These are phyloP conservation scores for Decorospora gaudefroyi DNA, from an alignment of 2,329 filamentous ascomycete genomes.

Conservation along the genomic window DNA sequence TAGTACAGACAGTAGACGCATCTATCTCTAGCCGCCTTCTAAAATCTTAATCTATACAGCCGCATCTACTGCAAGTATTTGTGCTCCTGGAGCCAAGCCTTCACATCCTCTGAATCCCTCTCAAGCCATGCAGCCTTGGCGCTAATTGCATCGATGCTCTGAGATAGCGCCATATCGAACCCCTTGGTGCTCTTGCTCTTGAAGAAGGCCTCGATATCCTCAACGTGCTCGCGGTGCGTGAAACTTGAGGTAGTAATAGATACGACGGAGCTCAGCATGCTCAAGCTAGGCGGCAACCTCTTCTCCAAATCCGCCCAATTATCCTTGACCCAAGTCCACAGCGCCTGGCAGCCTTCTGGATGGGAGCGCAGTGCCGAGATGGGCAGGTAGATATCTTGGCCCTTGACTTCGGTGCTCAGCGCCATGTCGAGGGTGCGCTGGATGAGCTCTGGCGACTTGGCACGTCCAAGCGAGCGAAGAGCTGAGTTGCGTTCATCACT, in stretches of 20 bases:
- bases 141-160: constrained; percentile 80
- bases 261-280: constrained; percentile 84
- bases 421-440: constrained; percentile 77
- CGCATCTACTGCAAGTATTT: constrained; percentile 57
- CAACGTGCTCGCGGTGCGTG: constrained; percentile 73
- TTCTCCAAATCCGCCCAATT: constrained; percentile 87
- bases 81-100: constrained; percentile 69
- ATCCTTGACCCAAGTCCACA: constrained; percentile 81
- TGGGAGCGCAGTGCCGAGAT: constrained; percentile 78
- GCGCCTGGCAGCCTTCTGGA: constrained; percentile 73
- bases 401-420: constrained; percentile 81
- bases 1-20: no score
- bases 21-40: no score
- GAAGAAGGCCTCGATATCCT: constrained; percentile 81
- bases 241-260: constrained; percentile 81
- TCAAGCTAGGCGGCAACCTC: constrained; percentile 81
- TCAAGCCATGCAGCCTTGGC: constrained; percentile 83
- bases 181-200: constrained; percentile 79
- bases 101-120: constrained; percentile 78
- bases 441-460: constrained; percentile 77
- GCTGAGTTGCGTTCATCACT: constrained; percentile 91
- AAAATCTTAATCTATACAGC: no score
- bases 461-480: constrained; percentile 78
- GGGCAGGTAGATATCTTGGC: constrained; percentile 92
- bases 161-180: constrained; percentile 86